Percentiles rank a stretch among this genome's conserved stretches.
Conservation (phyloP, 768 basidiomycete genomes). For the Boletus sensibilis region DNA sequence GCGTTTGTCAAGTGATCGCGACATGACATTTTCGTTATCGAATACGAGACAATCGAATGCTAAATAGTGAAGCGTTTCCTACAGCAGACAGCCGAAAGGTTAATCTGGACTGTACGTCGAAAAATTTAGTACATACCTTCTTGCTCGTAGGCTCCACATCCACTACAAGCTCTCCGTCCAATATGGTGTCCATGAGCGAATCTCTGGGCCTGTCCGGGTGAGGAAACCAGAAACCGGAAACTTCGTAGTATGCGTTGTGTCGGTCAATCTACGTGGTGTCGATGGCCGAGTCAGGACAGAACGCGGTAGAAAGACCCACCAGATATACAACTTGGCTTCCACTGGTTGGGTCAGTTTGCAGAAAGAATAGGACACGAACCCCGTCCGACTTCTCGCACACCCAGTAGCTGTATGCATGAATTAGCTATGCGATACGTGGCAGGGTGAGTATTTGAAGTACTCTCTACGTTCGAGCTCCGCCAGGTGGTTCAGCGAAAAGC, state of each 20-base stretch:
- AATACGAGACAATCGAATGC: constrained; percentile 93
- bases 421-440: constrained; percentile 11
- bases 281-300: constrained; percentile 1
- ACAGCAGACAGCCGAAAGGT: neutral
- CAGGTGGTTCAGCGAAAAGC: constrained; percentile 72
- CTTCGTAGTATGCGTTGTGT: constrained; percentile 79
- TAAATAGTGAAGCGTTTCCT: constrained; percentile 83
- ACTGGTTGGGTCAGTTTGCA: constrained; percentile 55
- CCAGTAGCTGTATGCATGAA: constrained; percentile 71
- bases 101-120: neutral
- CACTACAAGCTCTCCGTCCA: constrained; percentile 93
- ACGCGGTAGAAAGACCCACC: constrained; percentile 45
- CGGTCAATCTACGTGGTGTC: constrained; percentile 76
- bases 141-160: constrained; percentile 80
- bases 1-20: constrained; percentile 74
- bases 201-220: constrained; percentile 71
- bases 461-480: constrained; percentile 79
- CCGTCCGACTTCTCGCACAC: constrained; percentile 99
- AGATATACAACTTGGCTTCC: constrained; percentile 67
- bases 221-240: constrained; percentile 83
- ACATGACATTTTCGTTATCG: constrained; percentile 85
- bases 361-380: constrained; percentile 81
- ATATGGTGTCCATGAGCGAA: constrained; percentile 73
- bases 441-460: constrained; percentile 39
- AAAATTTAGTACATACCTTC: constrained; percentile 45